Conservation (phyloP, 176 grass and related monocot genomes). For the Ampelocalamus luodianensis region DNA sequence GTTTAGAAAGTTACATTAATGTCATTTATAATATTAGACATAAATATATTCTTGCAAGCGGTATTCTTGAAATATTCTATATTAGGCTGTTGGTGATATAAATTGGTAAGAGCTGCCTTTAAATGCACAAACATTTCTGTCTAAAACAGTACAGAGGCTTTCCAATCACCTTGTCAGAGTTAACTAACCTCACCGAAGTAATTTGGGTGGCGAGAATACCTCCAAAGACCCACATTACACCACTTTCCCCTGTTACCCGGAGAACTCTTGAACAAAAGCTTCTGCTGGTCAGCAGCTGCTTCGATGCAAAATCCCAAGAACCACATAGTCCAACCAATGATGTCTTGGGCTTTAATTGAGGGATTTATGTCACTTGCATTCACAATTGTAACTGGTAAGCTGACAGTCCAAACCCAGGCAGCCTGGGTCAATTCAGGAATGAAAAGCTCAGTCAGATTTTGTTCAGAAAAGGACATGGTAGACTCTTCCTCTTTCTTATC, state of each 20-base stretch:
- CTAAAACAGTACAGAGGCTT: neutral
- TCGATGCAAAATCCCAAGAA: slow-evolving; percentile 49
- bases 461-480: neutral
- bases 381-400: slow-evolving; percentile 65
- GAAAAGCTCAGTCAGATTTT: neutral
- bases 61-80: neutral
- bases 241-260: slow-evolving; percentile 57
- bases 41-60: neutral
- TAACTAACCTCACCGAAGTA: slow-evolving; percentile 66
- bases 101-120: neutral
- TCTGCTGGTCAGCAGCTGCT: slow-evolving; percentile 62
- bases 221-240: slow-evolving; percentile 65
- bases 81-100: neutral
- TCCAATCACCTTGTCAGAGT: neutral
- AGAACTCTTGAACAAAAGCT: slow-evolving; percentile 59
- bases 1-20: neutral
- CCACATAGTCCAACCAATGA: slow-evolving; percentile 60
- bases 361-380: slow-evolving; percentile 59
- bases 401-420: slow-evolving; percentile 68
- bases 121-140: neutral
- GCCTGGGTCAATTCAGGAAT: slow-evolving; percentile 36
- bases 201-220: slow-evolving; percentile 71
- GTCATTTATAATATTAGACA: neutral
- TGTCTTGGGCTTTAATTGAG: slow-evolving; percentile 50
- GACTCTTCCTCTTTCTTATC: neutral